Percentiles rank a stretch among this genome's conserved stretches.
Conservation (phyloP, 2,329 filamentous ascomycete genomes). For the Sclerotinia spermophila region DNA sequence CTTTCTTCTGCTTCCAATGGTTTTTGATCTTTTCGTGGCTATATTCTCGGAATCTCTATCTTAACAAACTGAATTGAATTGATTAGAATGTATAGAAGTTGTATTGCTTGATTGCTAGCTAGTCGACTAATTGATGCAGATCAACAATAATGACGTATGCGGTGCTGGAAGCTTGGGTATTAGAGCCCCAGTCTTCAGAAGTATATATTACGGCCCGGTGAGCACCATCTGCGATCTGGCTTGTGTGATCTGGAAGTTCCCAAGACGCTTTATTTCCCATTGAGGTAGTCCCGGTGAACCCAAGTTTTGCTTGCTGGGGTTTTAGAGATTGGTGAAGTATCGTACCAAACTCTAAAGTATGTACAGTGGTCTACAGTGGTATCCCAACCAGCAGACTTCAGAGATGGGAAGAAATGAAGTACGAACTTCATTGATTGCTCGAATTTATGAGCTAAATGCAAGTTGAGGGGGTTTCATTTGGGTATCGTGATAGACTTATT, state of each 20-base stretch:
- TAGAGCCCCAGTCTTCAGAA: neutral
- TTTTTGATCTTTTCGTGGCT: neutral
- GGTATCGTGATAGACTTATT: slow-evolving; percentile 1
- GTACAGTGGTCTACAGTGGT: neutral
- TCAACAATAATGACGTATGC: slow-evolving; percentile 8
- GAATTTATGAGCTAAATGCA: neutral
- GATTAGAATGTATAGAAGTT: neutral
- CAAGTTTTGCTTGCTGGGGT: neutral
- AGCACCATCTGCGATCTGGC: neutral
- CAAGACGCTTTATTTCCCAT: neutral
- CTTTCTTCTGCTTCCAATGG: neutral
- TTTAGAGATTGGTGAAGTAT: neutral
- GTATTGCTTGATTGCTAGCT: neutral
- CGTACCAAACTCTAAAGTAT: neutral
- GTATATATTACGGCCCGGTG: neutral
- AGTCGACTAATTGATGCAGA: neutral
- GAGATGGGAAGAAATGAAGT: neutral
- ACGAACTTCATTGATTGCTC: neutral
- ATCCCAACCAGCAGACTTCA: neutral
- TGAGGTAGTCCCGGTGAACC: neutral
- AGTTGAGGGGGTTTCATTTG: neutral
- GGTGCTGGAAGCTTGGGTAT: neutral
- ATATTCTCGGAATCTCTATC: neutral
- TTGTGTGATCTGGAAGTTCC: neutral
- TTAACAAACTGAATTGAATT: neutral